phyloP scores from a whole-genome alignment of 164 flowering plant genomes.

The Amborella trichopoda region DNA sequence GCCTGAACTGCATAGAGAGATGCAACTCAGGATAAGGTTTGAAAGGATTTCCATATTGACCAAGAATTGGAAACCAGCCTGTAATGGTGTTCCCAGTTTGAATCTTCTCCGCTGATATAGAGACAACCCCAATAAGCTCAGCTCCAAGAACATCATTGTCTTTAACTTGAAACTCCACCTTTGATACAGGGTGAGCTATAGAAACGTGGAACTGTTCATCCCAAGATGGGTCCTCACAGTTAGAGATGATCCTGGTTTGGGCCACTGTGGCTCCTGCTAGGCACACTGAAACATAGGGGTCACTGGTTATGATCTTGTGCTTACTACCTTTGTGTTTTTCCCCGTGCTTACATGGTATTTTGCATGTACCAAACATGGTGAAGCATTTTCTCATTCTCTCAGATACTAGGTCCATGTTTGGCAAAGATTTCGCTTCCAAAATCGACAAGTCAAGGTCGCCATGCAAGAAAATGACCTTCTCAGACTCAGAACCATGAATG shows the following conservation, averaged over 20 bases:
- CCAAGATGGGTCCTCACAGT: conserved; percentile 61
- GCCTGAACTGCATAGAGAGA: conserved; percentile 38
- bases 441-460: conserved; percentile 57
- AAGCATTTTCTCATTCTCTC: conserved; percentile 47
- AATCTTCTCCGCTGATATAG: conserved; percentile 31
- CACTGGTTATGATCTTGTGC: conserved; percentile 49
- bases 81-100: conserved; percentile 27
- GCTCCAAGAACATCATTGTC: conserved; percentile 79
- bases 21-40: conserved; percentile 41
- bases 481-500: too few species aligned
- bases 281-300: conserved; percentile 72
- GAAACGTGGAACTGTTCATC: conserved; percentile 50
- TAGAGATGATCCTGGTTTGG: conserved; percentile 49
- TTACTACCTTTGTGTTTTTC: conserved; percentile 8
- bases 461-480: conserved; percentile 34
- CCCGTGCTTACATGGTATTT: conserved; percentile 10
- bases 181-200: conserved; percentile 50
- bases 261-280: conserved; percentile 64
- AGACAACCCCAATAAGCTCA: conserved; percentile 51
- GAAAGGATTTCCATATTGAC: conserved; percentile 20
- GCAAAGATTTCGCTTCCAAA: conserved; percentile 51
- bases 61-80: conserved; percentile 54
- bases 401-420: conserved; percentile 62
- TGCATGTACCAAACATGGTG: conserved; percentile 26
- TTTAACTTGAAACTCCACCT: conserved; percentile 61